These are phyloP conservation scores for Colletotrichum sublineola DNA, from an alignment of 2,329 filamentous ascomycete species.

Conservation along the genomic window DNA sequence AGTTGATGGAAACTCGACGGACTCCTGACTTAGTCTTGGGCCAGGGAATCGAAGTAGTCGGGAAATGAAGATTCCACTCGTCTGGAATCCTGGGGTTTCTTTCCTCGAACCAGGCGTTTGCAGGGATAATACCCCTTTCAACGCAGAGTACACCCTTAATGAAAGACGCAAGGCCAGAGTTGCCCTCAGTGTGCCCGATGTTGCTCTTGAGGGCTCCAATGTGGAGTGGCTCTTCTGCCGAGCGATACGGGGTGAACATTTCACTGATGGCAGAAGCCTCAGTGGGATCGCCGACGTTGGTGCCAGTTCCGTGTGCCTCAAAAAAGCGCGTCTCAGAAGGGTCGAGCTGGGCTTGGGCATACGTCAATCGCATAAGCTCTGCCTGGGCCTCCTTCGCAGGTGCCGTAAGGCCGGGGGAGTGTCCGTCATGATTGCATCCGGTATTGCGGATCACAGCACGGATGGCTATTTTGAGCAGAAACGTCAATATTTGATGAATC, in stretches of 20 bases:
- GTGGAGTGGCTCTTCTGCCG: constrained; percentile 48
- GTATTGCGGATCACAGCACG: constrained; percentile 53
- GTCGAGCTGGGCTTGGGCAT: constrained; percentile 47
- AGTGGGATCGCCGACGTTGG: constrained; percentile 66
- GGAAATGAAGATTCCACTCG: constrained; percentile 49
- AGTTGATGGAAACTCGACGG: constrained; percentile 65
- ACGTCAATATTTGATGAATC: constrained; percentile 66
- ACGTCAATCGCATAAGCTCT: constrained; percentile 54
- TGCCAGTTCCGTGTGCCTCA: constrained; percentile 68
- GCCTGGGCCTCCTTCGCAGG: constrained; percentile 47
- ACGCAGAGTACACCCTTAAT: constrained; percentile 47
- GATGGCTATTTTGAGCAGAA: constrained; percentile 68
- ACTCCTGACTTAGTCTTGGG: constrained; percentile 51
- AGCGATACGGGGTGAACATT: constrained; percentile 56
- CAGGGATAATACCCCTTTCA: constrained; percentile 49
- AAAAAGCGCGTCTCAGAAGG: constrained; percentile 50
- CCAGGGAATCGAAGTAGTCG: constrained; percentile 42
- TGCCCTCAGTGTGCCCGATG: constrained; percentile 47
- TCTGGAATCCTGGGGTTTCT: constrained; percentile 48
- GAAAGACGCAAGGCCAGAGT: constrained; percentile 44
- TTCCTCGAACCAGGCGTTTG: constrained; percentile 47
- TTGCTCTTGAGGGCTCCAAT: constrained; percentile 34
- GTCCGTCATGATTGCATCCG: constrained; percentile 58
- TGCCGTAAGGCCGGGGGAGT: constrained; percentile 53
- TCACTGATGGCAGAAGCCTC: constrained; percentile 62